Evolutionary conservation across 2,329 filamentous ascomycete species (phyloP).

Genomic region (Sclerotinia borealis): DNA sequence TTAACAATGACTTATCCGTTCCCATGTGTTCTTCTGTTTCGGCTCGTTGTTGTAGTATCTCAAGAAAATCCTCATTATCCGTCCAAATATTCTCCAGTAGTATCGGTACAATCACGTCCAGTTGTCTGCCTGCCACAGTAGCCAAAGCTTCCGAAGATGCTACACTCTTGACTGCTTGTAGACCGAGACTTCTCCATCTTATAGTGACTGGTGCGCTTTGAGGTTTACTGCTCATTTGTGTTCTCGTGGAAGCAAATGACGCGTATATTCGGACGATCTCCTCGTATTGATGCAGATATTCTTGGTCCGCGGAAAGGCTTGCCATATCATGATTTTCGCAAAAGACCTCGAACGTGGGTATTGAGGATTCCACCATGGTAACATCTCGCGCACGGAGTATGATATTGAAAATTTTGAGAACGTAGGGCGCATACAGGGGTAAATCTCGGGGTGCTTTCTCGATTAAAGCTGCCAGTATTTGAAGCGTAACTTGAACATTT

Average conservation of each 20-base stretch:
- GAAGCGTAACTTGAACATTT: constrained; percentile 90
- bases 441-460: constrained; percentile 90
- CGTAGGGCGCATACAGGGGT: constrained; percentile 76
- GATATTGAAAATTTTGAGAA: constrained; percentile 77
- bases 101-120: constrained; percentile 74
- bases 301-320: constrained; percentile 76
- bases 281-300: constrained; percentile 76
- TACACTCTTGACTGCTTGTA: constrained; percentile 75
- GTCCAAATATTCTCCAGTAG: constrained; percentile 83
- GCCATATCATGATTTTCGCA: constrained; percentile 85
- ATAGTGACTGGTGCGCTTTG: constrained; percentile 68
- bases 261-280: constrained; percentile 76
- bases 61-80: constrained; percentile 63
- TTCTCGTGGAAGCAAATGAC: constrained; percentile 64
- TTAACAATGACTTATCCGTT: constrained; percentile 51
- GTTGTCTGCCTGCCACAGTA: constrained; percentile 67
- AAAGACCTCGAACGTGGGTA: constrained; percentile 80
- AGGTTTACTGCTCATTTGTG: constrained; percentile 44
- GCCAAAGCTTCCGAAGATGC: constrained; percentile 74
- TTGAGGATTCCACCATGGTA: constrained; percentile 84
- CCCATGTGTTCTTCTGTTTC: constrained; percentile 64
- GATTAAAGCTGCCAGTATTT: constrained; percentile 85
- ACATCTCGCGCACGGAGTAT: constrained; percentile 84
- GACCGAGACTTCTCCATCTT: constrained; percentile 67
- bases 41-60: constrained; percentile 60